A percentile compares a stretch with the other conserved stretches of the same genome.
Evolutionary conservation across 345 rosid genomes (phyloP).

Genomic region (Heritiera littoralis): DNA sequence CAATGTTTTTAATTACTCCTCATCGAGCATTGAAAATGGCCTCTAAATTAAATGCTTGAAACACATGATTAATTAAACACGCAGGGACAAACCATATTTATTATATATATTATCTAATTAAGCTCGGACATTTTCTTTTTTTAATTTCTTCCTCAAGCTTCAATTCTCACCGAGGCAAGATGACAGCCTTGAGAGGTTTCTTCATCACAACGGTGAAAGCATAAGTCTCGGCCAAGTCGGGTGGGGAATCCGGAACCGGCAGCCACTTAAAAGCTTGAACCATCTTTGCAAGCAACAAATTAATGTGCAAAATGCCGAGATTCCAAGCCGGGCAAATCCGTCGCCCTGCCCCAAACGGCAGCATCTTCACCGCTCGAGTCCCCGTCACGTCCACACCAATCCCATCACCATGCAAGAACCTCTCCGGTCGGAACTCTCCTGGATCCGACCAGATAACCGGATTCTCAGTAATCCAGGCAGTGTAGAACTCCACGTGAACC

Average conservation of each 20-base stretch:
- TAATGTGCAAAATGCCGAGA: conserved; percentile 66
- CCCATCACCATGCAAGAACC: conserved; percentile 84
- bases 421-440: conserved; percentile 68
- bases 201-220: conserved; percentile 96
- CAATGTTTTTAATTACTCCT: not conserved
- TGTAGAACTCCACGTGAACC: conserved; percentile 78
- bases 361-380: conserved; percentile 73
- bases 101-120: not conserved
- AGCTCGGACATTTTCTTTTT: not conserved
- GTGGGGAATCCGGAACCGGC: conserved; percentile 58
- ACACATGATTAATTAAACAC: conserved; percentile 1
- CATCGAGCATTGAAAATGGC: not conserved
- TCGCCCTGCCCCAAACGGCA: conserved; percentile 91
- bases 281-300: conserved; percentile 82
- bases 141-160: not conserved
- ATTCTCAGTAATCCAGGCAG: conserved; percentile 91
- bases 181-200: conserved; percentile 69
- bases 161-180: conserved; percentile 46
- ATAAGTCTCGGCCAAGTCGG: conserved; percentile 81
- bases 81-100: not conserved
- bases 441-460: conserved; percentile 80
- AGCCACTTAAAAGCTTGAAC: conserved; percentile 77
- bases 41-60: not conserved
- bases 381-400: conserved; percentile 79
- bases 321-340: conserved; percentile 93